Evolutionary conservation across 306 rosid genomes (phyloP).

Genomic region (Fagus crenata): DNA sequence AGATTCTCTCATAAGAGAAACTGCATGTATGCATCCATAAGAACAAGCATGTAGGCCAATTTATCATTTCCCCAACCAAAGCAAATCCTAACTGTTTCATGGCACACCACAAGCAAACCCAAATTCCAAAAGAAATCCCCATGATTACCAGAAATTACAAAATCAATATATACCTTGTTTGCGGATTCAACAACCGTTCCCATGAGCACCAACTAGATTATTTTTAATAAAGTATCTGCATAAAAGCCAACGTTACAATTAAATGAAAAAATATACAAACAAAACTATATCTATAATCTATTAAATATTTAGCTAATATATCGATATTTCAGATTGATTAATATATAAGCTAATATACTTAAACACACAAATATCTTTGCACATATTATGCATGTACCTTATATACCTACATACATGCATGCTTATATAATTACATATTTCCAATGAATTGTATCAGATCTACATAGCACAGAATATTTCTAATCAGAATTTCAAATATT

Average conservation of each 20-base stretch:
- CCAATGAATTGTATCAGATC: too few relatives aligned
- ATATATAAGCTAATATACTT: too few relatives aligned
- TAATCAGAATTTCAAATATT: neutral
- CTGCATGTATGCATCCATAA: neutral
- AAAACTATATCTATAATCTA: neutral
- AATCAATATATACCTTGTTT: constrained; percentile 48
- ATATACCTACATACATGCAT: too few relatives aligned
- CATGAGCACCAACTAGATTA: constrained; percentile 51
- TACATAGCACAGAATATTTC: neutral
- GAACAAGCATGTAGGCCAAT: neutral
- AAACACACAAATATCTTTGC: neutral
- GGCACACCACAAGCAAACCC: neutral
- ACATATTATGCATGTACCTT: neutral
- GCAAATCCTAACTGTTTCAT: constrained; percentile 7
- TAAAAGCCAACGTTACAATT: neutral
- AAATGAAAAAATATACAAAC: constrained; percentile 1
- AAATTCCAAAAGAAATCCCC: constrained; percentile 21
- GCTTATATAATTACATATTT: neutral
- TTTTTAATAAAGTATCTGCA: constrained; percentile 37
- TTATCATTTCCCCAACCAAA: neutral
- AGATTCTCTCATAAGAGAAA: constrained; percentile 2
- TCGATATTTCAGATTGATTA: neutral
- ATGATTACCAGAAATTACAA: constrained; percentile 14
- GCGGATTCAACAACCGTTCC: constrained; percentile 67
- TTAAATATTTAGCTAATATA: neutral